Base-by-base conservation (phyloP, 164 flowering plant genomes). In the Paratinospora sagittata region DNA sequence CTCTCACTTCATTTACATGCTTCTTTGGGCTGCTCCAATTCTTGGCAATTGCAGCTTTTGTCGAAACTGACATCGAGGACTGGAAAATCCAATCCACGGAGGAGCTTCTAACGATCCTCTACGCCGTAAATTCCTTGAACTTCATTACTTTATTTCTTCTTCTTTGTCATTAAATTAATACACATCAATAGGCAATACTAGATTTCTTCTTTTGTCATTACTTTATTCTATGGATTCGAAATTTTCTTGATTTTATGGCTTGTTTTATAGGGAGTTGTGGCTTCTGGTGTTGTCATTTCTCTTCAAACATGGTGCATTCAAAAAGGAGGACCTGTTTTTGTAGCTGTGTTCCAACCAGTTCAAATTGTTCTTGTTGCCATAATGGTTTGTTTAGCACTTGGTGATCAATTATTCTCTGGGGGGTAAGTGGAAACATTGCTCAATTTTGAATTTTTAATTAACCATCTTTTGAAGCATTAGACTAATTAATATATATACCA, bases 221-320 rank as follows among this genome's bases (percentile, higher is more conserved):
- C 4, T 30, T 30, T 30, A 1, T 30, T 30, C 4, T 30, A 4
- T 30, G 34, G 34, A 30, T 30, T 30, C 4, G 34, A 30, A 30
- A 2, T 30, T 30, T 30, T 30, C 4, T 30, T 30, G 2, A 30
- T 30, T 30, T 21, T 23, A 36, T n/a, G 7, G 21, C 49, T 64
- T 68, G 71, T 8, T 68, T 52, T 65, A 16, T 70, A 91, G 97
- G 97, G 97, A 63, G 70, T 91, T 69, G 88, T 91, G 67, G 82
- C 91, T 8, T 89, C 97, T 47, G 97, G 91, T 6, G 68, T 91
- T 4, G 90, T 84, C 30, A 71, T 89, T 27, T 79, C 87, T 66
- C 82, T 91, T 24, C 93, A 91, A 75, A 88, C 88, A 73, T 91
- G 97, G 97, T 88, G 93, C 65, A 91, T 89, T 76, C 82, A 89